A percentile compares a stretch with the other conserved stretches of the same genome.
Evolutionary conservation across 2,329 filamentous ascomycete genomes (phyloP).

Genomic region (Leptosphaerulina australis): DNA sequence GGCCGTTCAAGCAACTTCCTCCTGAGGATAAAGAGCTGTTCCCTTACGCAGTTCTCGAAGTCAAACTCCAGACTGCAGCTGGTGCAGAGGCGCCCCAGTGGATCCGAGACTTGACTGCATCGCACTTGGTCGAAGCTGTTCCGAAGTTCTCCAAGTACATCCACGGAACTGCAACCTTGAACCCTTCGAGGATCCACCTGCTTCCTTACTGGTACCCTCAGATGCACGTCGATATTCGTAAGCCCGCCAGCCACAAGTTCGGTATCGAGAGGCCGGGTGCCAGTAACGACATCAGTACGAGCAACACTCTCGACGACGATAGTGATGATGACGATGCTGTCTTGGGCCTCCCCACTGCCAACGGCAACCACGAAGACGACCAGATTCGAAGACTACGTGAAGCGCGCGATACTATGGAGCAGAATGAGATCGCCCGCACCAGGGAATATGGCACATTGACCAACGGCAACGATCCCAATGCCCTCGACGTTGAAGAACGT

Average conservation of each 20-base stretch:
- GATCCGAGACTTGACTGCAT: conserved; percentile 91
- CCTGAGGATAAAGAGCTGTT: conserved; percentile 86
- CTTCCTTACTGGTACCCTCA: conserved; percentile 98
- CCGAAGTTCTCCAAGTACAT: conserved; percentile 99
- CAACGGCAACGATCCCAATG: conserved; percentile 48
- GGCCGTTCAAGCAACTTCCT: conserved; percentile 87
- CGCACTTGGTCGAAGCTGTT: conserved; percentile 96
- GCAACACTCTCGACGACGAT: conserved; percentile 77
- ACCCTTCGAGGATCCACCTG: conserved; percentile 84
- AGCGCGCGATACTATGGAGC: conserved; percentile 57
- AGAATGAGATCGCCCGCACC: conserved; percentile 57
- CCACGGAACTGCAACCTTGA: conserved; percentile 86
- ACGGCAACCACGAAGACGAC: conserved; percentile 50
- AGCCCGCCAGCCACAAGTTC: conserved; percentile 85
- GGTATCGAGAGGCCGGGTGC: conserved; percentile 83
- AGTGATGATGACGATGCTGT: conserved; percentile 65
- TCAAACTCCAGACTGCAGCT: conserved; percentile 95
- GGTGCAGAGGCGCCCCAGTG: conserved; percentile 95
- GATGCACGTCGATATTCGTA: conserved; percentile 97
- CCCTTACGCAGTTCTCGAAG: conserved; percentile 93
- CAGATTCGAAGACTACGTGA: conserved; percentile 56
- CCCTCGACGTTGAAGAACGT: conserved; percentile 81
- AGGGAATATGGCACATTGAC: conserved; percentile 54
- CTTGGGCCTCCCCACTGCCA: conserved; percentile 33
- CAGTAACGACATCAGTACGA: conserved; percentile 76